phyloP scores from a whole-genome alignment of 108 stramenopile genomes.

The Nitzschia sp. region DNA sequence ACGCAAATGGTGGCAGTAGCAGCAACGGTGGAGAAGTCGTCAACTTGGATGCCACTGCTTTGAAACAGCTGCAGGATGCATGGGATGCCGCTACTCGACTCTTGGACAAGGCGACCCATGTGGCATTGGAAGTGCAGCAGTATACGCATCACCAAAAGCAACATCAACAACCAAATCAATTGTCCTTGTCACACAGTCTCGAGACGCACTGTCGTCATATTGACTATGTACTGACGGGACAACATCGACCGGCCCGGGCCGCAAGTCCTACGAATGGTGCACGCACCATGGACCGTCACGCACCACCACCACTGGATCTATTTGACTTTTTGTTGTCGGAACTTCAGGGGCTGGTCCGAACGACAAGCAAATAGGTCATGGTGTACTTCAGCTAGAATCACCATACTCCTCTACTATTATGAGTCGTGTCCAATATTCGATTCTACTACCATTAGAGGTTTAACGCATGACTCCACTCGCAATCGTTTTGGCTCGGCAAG shows the following conservation, averaged over 20 bases:
- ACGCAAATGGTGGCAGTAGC: background rate
- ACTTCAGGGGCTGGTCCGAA: constrained; percentile 25
- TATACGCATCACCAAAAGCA: background rate
- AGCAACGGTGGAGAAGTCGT: background rate
- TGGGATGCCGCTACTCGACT: constrained; percentile 30
- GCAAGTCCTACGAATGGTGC: background rate
- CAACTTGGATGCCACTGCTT: constrained; percentile 6
- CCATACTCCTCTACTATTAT: no score
- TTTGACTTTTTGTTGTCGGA: constrained; percentile 45
- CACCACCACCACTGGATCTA: constrained; percentile 45
- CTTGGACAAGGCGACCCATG: constrained; percentile 8
- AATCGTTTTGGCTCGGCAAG: constrained; percentile 75
- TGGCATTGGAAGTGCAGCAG: constrained; percentile 10
- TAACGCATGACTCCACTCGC: constrained; percentile 81
- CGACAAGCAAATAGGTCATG: background rate
- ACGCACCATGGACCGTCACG: background rate
- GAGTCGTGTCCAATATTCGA: no score
- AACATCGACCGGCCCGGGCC: constrained; percentile 6
- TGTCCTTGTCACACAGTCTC: constrained; percentile 22
- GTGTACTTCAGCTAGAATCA: background rate
- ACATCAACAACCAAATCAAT: background rate
- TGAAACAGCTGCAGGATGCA: constrained; percentile 8
- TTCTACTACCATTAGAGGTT: constrained; percentile 7
- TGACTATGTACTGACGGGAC: constrained; percentile 40
- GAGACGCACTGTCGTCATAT: constrained; percentile 51